phyloP scores from a whole-genome alignment of 1,284 basidiomycete genomes.

The Cryptococcus sp. region DNA sequence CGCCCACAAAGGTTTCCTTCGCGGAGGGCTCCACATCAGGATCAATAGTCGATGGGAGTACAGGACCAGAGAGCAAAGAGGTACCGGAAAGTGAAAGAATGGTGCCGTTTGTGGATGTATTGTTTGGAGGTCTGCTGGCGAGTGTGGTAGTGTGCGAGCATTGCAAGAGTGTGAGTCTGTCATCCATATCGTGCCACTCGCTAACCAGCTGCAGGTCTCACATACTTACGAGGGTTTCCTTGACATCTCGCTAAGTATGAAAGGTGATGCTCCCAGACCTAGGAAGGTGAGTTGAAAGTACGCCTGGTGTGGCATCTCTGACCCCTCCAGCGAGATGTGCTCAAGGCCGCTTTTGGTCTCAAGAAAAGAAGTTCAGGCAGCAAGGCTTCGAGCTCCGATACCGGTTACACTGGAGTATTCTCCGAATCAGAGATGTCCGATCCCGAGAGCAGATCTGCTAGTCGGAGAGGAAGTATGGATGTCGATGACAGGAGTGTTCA shows the following conservation, averaged over 20 bases:
- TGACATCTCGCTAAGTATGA: conserved; percentile 82
- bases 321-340: conserved; percentile 55
- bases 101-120: conserved; percentile 74
- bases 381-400: background rate
- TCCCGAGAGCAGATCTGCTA: conserved; percentile 11
- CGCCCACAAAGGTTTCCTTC: conserved; percentile 10
- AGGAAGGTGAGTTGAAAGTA: conserved; percentile 19
- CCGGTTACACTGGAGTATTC: conserved; percentile 10
- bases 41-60: conserved; percentile 2
- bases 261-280: conserved; percentile 46
- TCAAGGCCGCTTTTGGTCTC: conserved; percentile 58
- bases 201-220: conserved; percentile 58
- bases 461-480: conserved; percentile 21
- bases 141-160: conserved; percentile 88
- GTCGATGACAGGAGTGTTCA: conserved; percentile 15
- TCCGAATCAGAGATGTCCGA: conserved; percentile 40
- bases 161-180: conserved; percentile 62
- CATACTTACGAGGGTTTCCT: conserved; percentile 90
- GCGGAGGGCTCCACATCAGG: background rate
- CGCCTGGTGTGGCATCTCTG: background rate
- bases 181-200: background rate
- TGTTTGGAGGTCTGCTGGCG: conserved; percentile 81
- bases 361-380: background rate
- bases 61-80: conserved; percentile 9
- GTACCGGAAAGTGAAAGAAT: conserved; percentile 51